Percentiles rank a stretch among this genome's conserved stretches.
These are phyloP conservation scores for Cryomyces antarcticus DNA, from an alignment of 495 filamentous ascomycete genomes.

Conservation along the genomic window DNA sequence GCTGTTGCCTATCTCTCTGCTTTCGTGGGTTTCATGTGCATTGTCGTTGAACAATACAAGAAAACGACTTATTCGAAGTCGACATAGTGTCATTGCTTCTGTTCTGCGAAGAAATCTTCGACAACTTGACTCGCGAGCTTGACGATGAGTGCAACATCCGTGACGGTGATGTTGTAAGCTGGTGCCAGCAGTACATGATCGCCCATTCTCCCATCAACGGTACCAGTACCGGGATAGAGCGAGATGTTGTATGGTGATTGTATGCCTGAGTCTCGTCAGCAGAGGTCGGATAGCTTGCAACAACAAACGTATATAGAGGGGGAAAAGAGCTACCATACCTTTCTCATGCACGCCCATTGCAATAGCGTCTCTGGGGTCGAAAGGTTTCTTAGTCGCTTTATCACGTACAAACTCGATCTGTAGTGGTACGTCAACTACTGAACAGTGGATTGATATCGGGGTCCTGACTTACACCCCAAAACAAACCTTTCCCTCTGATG, in stretches of 20 bases:
- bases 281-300: constrained; percentile 14
- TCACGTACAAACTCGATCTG: constrained; percentile 39
- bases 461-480: constrained; percentile 33
- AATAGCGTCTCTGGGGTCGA: constrained; percentile 14
- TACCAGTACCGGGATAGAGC: constrained; percentile 50
- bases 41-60: too few relatives aligned
- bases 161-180: constrained; percentile 38
- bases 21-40: too few relatives aligned
- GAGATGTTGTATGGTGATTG: constrained; percentile 32
- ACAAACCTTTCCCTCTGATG: constrained; percentile 43
- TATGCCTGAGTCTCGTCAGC: constrained; percentile 10
- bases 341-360: constrained; percentile 17
- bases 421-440: neutral
- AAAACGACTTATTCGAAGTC: too few relatives aligned
- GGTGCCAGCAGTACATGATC: constrained; percentile 65
- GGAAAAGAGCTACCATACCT: constrained; percentile 5
- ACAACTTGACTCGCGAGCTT: constrained; percentile 12
- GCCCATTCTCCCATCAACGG: constrained; percentile 42
- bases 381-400: constrained; percentile 33
- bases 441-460: neutral
- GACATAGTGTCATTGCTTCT: too few relatives aligned
- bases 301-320: constrained; percentile 19
- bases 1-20: too few relatives aligned
- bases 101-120: constrained; percentile 12
- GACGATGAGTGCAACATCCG: constrained; percentile 16